Evolutionary conservation across 2,329 filamentous ascomycete species (phyloP), one percentile per base, ranked within the genome.

Genomic region (Talaromyces sp.): DNA sequence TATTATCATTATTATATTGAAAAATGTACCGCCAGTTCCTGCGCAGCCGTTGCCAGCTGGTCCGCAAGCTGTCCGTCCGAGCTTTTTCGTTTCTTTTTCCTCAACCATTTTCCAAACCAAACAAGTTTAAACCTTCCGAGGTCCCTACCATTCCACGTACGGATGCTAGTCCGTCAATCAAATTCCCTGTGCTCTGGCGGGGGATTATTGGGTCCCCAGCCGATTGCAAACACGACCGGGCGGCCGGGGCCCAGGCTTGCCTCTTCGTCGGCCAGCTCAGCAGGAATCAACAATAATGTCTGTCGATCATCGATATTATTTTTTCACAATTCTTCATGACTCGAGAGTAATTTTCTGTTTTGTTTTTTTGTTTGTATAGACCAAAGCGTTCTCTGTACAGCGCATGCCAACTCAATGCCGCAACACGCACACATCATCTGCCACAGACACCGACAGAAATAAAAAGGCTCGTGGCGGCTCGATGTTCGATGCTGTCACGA

Each of bases 401-500:
- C 1, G 13, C 11, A 35, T 35, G 32, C 32, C 35, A 38, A 38
- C 35, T 38, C 55, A 57, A 50, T 50, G 46, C 43, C 26, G 17
- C 46, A 43, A 52, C 49, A 52, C 14, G 10, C 24, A 29, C 3
- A 52, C 10, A 29, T 24, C n/a, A n/a, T n/a, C n/a, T n/a, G n/a
- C 4, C 9, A 51, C 21, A 26, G 21, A 56, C 55, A 7, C 55
- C 31, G 13, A 38, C 55, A 41, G 55, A 24, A 4, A 53, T 27
- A 3, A 7, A 5, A 31, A 6, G 46, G 60, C 52, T 55, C 53
- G 59, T 55, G 51, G 55, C 56, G 56, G 55, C 43, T 46, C n/a
- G 53, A 56, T 62, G 49, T 29, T 59, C 58, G 55, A 31, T 60
- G 27, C 52, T 63, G 57, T 61, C 57, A 55, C 32, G 61, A 21